Evolutionary conservation across 305 asterid species (phyloP).

Genomic region (Nicotiana rustica): DNA sequence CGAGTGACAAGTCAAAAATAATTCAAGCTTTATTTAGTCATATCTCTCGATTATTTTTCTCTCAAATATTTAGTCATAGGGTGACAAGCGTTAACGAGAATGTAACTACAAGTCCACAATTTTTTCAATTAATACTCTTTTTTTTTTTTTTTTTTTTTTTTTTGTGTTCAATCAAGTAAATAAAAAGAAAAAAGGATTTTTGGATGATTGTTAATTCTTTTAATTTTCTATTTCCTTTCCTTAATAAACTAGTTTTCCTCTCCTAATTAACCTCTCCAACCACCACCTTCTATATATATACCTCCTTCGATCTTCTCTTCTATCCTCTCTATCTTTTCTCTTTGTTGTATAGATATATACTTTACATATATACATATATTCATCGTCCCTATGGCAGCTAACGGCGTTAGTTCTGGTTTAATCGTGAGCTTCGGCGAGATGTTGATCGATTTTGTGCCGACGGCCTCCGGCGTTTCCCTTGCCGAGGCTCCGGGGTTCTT

Average conservation of each 20-base stretch:
- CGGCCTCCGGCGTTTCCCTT: slow-evolving; percentile 86
- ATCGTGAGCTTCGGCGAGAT: slow-evolving; percentile 81
- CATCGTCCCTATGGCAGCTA: slow-evolving; percentile 49
- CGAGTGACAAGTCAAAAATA: no score
- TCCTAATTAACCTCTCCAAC: slow-evolving; percentile 24
- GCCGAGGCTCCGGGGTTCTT: slow-evolving; percentile 86
- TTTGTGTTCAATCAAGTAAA: not conserved
- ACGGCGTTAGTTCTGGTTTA: slow-evolving; percentile 40
- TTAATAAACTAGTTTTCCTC: not conserved
- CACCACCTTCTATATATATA: slow-evolving; percentile 35
- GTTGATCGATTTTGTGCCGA: slow-evolving; percentile 89
- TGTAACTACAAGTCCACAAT: not conserved
- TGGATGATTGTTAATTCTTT: no score
- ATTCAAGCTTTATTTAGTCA: not conserved
- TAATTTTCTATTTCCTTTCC: no score
- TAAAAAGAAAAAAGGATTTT: no score
- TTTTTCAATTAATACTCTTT: not conserved
- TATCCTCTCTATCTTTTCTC: not conserved
- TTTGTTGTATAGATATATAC: not conserved
- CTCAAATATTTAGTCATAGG: not conserved
- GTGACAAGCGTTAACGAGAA: not conserved
- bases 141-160: not conserved
- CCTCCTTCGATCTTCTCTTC: slow-evolving; percentile 23
- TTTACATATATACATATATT: not conserved
- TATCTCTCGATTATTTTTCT: not conserved